A percentile compares a stretch with the other conserved stretches of the same genome.
Conservation (phyloP, 306 rosid genomes). For the Amphicarpaea edgeworthii region DNA sequence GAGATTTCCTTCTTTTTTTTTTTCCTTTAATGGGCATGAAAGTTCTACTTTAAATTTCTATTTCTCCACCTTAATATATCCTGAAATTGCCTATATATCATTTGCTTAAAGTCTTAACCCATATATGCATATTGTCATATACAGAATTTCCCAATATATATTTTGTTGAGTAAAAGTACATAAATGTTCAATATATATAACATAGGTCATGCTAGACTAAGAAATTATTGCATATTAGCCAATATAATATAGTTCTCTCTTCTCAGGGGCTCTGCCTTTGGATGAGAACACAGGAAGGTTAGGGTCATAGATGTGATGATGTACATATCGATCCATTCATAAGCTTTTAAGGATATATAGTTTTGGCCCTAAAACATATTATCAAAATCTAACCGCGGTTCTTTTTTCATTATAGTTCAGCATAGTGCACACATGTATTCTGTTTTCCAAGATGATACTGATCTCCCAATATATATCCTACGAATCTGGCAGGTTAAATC, state of each 20-base stretch:
- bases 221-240: neutral
- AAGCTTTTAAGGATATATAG: neutral
- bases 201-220: neutral
- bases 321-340: neutral
- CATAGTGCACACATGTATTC: neutral
- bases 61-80: neutral
- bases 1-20: constrained; percentile 16
- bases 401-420: neutral
- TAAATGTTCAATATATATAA: neutral
- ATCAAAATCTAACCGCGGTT: neutral
- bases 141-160: constrained; percentile 1
- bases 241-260: neutral
- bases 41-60: constrained; percentile 19
- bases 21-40: neutral
- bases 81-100: neutral
- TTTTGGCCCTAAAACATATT: constrained; percentile 16
- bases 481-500: neutral
- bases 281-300: neutral
- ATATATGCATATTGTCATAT: neutral
- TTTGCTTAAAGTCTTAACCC: neutral
- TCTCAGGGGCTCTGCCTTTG: constrained; percentile 5
- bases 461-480: constrained; percentile 8
- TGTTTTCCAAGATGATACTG: constrained; percentile 30
- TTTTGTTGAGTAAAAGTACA: neutral
- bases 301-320: neutral